Percentiles rank a stretch among this genome's conserved stretches.
Evolutionary conservation across 2,329 filamentous ascomycete species (phyloP).

Genomic region (Trichoderma sp.): DNA sequence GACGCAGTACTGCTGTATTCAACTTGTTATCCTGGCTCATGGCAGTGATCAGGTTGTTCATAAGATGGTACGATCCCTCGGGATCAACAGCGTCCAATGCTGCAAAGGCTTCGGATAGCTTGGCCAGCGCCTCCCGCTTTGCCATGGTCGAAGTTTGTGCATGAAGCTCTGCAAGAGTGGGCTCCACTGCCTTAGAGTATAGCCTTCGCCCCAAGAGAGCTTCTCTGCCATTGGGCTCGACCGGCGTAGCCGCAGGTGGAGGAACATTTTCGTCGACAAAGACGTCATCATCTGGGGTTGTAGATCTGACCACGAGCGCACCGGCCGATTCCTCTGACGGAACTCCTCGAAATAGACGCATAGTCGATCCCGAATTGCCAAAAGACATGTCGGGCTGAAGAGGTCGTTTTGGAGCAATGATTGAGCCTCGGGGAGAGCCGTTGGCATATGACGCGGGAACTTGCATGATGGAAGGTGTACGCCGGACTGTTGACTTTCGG

Average conservation of each 20-base stretch:
- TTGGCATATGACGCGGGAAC: constrained; percentile 33
- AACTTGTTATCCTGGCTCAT: constrained; percentile 69
- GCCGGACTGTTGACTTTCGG: constrained; percentile 56
- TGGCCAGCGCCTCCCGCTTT: constrained; percentile 80
- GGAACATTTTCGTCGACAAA: constrained; percentile 63
- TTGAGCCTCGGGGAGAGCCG: constrained; percentile 43
- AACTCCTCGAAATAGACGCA: constrained; percentile 85
- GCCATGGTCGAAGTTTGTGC: constrained; percentile 66
- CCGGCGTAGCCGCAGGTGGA: constrained; percentile 43
- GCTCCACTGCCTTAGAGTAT: constrained; percentile 78
- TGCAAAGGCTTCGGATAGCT: constrained; percentile 81
- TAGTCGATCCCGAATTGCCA: constrained; percentile 88
- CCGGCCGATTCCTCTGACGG: constrained; percentile 62
- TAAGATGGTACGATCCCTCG: constrained; percentile 81
- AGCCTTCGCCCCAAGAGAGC: constrained; percentile 75
- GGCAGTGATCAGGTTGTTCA: constrained; percentile 73
- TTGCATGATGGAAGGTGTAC: constrained; percentile 44
- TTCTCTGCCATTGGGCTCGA: constrained; percentile 70
- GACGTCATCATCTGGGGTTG: constrained; percentile 41
- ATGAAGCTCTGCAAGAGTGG: constrained; percentile 78
- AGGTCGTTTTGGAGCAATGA: constrained; percentile 63
- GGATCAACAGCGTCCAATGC: constrained; percentile 83
- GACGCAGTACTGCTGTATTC: constrained; percentile 44
- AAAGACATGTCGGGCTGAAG: constrained; percentile 88
- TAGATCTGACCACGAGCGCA: constrained; percentile 36